Evolutionary conservation across 2,329 filamentous ascomycete species (phyloP), one percentile per base, ranked within the genome.

Genomic region (Phaeosphaeria sp.): DNA sequence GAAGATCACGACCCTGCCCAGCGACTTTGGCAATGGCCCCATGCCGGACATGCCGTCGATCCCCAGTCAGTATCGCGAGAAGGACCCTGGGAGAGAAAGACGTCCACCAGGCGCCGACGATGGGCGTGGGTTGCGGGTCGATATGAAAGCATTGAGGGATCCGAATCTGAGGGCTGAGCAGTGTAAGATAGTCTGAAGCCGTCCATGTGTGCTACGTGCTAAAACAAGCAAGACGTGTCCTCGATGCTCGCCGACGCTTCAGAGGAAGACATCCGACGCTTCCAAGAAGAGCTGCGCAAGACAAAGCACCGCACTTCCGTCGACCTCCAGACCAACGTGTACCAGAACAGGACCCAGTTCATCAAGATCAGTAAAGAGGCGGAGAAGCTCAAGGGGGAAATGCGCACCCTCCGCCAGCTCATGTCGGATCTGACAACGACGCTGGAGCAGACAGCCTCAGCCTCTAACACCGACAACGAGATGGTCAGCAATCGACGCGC

Each of bases 301-400:
- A 83, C 95, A 55, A 94, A 94, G 77, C 85, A 86, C 64, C 87
- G 91, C 55, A 93, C 92, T 8, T 89, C 90, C 5, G 85, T 88
- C 49, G 93, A 98, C 68, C 83, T 99, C 21, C 94, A 98, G 77
- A 92, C 96, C 73, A 98, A 93, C 78, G 91, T 99, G 50, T 94
- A 96, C 78, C 93, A 97, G 77, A 99, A 99, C 78, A 89, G 95
- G 49, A 96, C 92, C 0, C 95, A 98, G 72, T 99, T 99, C 74
- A 98, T 99, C 83, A 96, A 96, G 78, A 98, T 99, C 77, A 97
- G 93, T 75, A 97, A 98, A 79, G 95, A 99, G 80, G 95, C 96
- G 1, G 95, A 99, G 79, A 97, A 97, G 80, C 87, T 99, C 56
- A 98, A 98, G 79, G 87, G 88, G 54, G 95, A 99, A 77, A 98